Evolutionary conservation across 176 grass and related monocot species (phyloP), one percentile per base, ranked within the genome.

Genomic region (Hsuehochloa calcarea): DNA sequence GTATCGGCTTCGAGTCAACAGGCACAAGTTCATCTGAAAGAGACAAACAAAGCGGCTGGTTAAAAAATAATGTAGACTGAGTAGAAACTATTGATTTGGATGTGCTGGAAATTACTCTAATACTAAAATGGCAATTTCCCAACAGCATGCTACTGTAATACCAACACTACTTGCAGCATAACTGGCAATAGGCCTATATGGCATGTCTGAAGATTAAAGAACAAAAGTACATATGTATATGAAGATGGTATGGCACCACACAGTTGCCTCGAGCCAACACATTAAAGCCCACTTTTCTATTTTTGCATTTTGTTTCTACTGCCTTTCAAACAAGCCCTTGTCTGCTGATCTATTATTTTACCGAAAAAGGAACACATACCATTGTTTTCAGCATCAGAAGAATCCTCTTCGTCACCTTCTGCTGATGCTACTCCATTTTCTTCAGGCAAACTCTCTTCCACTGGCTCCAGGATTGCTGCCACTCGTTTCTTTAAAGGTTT

Each of bases 401-500:
- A 80, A 82, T 91, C 75, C 34, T 93, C 96, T 83, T 95, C 93
- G 2, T 90, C 93, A 29, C 80, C 84, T 87, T 94, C 91, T 43
- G 22, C 75, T 82, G 90, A 86, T 44, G 81, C 90, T 83, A 70
- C 76, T 86, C 82, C 88, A 82, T 92, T 99, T 94, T 99, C 96
- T 83, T 88, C 91, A 51, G 86, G 87, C 79, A 87, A 46, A 87
- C 89, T 94, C 85, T 83, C 86, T 82, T 91, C 97, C 70, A 91
- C 88, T 73, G 97, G 93, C 87, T 99, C 97, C 74, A 99, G 82
- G 25, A 99, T 96, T 76, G 97, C 97, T 51, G 90, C 92, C 55
- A 99, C 93, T 60, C 91, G 93, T 74, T 99, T 99, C 80, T 96
- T 99, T 25, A 94, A 81, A 65, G 93, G 90, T 27, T 94, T 99